Evolutionary conservation across 2,329 filamentous ascomycete species (phyloP).

Genomic region (Ophiostoma tasmaniense): DNA sequence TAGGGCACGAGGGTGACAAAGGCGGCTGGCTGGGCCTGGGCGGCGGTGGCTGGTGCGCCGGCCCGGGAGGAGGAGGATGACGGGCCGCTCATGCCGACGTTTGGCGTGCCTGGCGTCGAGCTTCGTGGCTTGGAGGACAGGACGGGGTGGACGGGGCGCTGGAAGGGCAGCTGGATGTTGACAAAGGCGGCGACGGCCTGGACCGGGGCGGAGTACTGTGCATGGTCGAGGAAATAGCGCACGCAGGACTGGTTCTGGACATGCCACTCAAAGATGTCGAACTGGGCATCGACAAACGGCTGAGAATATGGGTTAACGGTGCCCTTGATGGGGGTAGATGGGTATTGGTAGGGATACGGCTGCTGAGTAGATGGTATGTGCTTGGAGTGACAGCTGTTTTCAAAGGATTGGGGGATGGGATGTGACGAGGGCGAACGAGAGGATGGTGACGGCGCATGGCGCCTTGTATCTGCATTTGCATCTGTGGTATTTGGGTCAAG

Average conservation of each 20-base stretch:
- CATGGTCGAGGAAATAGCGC: conserved; percentile 83
- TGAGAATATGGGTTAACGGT: conserved; percentile 24
- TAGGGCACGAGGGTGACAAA: conserved; percentile 73
- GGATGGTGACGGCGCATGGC: background rate
- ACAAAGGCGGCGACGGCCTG: conserved; percentile 84
- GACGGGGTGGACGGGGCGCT: conserved; percentile 47
- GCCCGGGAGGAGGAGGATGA: background rate
- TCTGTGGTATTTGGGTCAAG: background rate
- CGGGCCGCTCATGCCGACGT: conserved; percentile 24
- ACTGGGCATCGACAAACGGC: conserved; percentile 42
- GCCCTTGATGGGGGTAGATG: conserved; percentile 2
- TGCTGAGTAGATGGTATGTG: background rate
- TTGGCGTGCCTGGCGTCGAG: background rate
- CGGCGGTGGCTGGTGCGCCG: background rate
- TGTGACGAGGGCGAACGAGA: background rate
- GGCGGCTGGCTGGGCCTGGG: conserved; percentile 27
- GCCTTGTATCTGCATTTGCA: background rate
- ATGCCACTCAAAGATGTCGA: conserved; percentile 90
- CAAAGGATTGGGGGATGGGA: background rate
- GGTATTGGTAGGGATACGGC: background rate
- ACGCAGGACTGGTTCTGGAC: conserved; percentile 84
- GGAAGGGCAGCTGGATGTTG: conserved; percentile 86
- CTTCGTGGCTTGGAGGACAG: conserved; percentile 28
- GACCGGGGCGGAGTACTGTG: conserved; percentile 72
- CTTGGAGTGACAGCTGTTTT: background rate